Evolutionary conservation across 495 filamentous ascomycete genomes (phyloP), one percentile per base, ranked within the genome.

Genomic region (Daldinia concentrica): DNA sequence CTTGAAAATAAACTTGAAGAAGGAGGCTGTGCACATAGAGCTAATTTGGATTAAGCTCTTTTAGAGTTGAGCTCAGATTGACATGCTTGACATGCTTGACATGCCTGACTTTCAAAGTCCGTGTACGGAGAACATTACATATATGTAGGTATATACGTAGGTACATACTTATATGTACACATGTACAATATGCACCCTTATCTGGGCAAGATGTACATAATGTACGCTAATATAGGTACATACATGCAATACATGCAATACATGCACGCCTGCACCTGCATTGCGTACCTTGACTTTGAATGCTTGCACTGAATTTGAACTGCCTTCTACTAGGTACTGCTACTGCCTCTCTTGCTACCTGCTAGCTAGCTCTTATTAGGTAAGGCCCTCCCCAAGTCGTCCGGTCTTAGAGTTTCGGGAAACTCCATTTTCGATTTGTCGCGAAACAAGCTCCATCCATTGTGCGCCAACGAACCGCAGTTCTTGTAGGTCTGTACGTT

Each of bases 361-460:
- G 17, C 2, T 39, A n/a, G 55, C 36, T 59, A 60, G 57, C 57
- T 60, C 36, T 60, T 60, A 60, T 60, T 60, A 60, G 57, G 57
- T 60, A 60, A 60, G 57, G 24, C 50, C 50, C 50, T 30, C 41
- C 58, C 63, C 32, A 50, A 57, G 24, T 52, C 52, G 57, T 60
- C 39, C 51, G 30, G 37, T 41, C 68, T 68, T 73, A 73, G 69
- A 66, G 65, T 73, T 73, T 73, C 70, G 70, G 70, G 60, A 73
- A 73, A 73, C 70, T 73, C 70, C 70, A 73, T 73, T 63, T 69
- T 62, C 55, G 57, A 62, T 69, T 66, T 66, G 71, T 69, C 62
- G 71, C 71, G 71, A 62, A 73, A 66, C 48, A 73, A 69, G 65
- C 62, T 66, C 71, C 34, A 66, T 43, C 56, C 43, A 34, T 67